phyloP scores from a whole-genome alignment of 1,284 basidiomycete genomes.

The Cystobasidium slooffiae region DNA sequence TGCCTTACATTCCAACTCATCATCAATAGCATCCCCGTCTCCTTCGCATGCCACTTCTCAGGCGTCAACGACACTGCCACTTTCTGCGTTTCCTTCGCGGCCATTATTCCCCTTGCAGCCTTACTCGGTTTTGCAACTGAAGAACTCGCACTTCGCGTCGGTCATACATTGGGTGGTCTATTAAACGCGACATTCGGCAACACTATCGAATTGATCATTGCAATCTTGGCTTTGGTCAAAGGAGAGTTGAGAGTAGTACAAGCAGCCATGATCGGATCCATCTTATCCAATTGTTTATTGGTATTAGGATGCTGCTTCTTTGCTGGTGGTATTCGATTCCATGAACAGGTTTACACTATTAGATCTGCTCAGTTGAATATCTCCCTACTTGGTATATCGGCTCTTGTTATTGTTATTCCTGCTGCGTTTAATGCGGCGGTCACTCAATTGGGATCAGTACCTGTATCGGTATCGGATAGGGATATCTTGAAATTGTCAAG shows the following conservation, averaged over 20 bases:
- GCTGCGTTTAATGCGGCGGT: slow-evolving; percentile 65
- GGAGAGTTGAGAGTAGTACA: slow-evolving; percentile 83
- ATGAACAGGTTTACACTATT: slow-evolving; percentile 67
- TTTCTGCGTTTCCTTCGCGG: slow-evolving; percentile 36
- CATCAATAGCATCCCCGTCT: slow-evolving; percentile 34
- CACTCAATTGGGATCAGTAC: slow-evolving; percentile 48
- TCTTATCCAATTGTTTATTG: slow-evolving; percentile 84
- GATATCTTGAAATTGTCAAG: slow-evolving; percentile 59
- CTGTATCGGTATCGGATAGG: slow-evolving; percentile 54
- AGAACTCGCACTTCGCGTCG: slow-evolving; percentile 50
- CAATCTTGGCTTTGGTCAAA: slow-evolving; percentile 79
- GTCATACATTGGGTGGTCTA: slow-evolving; percentile 60
- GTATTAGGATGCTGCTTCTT: slow-evolving; percentile 88
- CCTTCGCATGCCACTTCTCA: slow-evolving; percentile 34
- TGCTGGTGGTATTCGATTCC: slow-evolving; percentile 67
- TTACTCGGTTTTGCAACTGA: slow-evolving; percentile 54
- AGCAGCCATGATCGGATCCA: slow-evolving; percentile 73
- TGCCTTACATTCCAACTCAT: too few species aligned
- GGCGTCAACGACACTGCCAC: slow-evolving; percentile 27
- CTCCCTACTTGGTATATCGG: slow-evolving; percentile 69
- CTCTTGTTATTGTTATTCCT: slow-evolving; percentile 72
- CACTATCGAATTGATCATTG: slow-evolving; percentile 77
- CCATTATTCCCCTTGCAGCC: slow-evolving; percentile 59
- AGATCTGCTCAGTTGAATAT: slow-evolving; percentile 79
- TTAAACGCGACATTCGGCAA: slow-evolving; percentile 73